Evolutionary conservation across 192 early-diverging fungal genomes (phyloP), one percentile per base, ranked within the genome.

Genomic region (Rhizophagus sp.): DNA sequence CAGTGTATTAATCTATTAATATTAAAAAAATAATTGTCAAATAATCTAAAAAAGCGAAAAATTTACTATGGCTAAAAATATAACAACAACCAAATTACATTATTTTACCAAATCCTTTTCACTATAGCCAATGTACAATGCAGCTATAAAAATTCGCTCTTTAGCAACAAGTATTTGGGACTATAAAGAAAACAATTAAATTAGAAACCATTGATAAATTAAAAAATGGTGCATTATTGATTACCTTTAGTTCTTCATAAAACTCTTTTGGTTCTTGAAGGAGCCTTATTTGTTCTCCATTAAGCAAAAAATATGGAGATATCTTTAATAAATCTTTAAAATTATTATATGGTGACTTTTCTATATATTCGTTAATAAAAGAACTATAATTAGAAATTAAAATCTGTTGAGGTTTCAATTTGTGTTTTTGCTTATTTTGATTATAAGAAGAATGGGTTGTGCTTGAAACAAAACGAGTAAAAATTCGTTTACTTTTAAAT

Each of bases 91-190:
- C 15, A 57, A 44, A 44, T 44, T 70, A n/a, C 36, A n/a, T 70
- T 70, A 39, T 70, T 68, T 76, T 88, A 92, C 91, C 68, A 99
- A 85, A 75, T 96, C 95, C 17, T 84, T 83, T 83, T 98, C 96
- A 11, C 86, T 83, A 69, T 90, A 85, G 30, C 98, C 98, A 12
- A 99, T 87, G 75, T 99, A 99, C 34, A 99, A 88, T 13, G 96
- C 94, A 9, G 95, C 93, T 30, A 99, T 85, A 57, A 87, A 89
- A n/a, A 99, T 93, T 1, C 93, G 89, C 9, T 85, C 81, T 73
- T 89, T 89, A 0, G 97, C 96, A 10, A 68, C 77, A 30, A 79
- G 74, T 66, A 99, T 97, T 30, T 93, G 90, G 17, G 83, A 73
- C 91, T 93, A 81, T 24, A 33, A 15, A 22, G 9, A 33, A n/a